phyloP scores from a whole-genome alignment of 495 filamentous ascomycete genomes.

The Aspergillus affinis region DNA sequence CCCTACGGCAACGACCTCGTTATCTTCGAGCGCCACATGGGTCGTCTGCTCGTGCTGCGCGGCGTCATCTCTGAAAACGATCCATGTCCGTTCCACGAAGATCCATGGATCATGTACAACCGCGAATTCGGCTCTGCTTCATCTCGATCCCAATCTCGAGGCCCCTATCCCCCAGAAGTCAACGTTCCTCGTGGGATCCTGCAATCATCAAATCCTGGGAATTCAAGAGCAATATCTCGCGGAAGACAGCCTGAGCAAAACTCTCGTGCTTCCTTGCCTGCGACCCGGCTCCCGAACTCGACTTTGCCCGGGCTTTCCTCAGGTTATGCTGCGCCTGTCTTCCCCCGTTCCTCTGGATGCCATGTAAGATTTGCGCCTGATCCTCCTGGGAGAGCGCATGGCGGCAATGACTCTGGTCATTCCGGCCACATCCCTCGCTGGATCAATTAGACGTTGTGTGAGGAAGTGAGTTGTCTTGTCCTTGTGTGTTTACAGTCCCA shows the following conservation, averaged over 20 bases:
- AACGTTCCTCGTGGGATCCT: neutral
- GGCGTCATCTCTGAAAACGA: neutral
- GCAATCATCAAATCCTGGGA: too few relatives aligned
- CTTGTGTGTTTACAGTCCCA: neutral
- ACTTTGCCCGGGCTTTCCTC: too few relatives aligned
- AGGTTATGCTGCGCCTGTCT: too few relatives aligned
- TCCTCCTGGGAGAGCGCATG: neutral
- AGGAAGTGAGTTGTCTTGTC: neutral
- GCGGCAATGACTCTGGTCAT: neutral
- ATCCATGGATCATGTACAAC: neutral
- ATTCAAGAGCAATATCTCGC: neutral
- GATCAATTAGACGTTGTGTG: neutral
- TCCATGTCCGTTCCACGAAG: neutral
- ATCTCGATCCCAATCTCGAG: neutral
- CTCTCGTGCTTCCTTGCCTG: neutral
- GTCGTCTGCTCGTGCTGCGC: constrained; percentile 9
- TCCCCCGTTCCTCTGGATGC: neutral
- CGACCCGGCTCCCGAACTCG: too few relatives aligned
- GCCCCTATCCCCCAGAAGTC: neutral
- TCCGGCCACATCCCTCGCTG: neutral
- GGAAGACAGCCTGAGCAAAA: neutral
- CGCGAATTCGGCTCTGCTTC: neutral
- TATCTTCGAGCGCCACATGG: neutral
- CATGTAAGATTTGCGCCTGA: neutral
- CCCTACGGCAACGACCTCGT: constrained; percentile 12